Base-by-base conservation (phyloP, 768 basidiomycete genomes). In the Termitomyces sp. region DNA sequence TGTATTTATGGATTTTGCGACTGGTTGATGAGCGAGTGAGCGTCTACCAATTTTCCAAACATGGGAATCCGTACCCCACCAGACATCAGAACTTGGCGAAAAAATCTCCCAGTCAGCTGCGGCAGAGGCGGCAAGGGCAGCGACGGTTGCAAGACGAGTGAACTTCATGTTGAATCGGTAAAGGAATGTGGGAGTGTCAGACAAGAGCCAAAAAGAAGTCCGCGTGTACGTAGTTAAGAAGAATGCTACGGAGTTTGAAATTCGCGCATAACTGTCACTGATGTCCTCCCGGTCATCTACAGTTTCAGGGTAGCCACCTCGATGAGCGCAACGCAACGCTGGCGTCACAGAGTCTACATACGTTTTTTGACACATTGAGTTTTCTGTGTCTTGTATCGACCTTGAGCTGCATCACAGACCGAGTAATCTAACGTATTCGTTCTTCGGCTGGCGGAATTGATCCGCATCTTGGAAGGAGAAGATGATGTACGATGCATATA, bases 51-150 rank as follows among this genome's bases (percentile, higher is more conserved):
- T 40, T 30, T 16, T 54, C 38, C 49, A 56, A 23, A 47, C 9
- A 7, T 14, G 28, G n/a, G 0, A 43, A 14, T 2, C 78, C 83
- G 52, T 60, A 88, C 86, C 81, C 86, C 86, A 88, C 86, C 86
- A 88, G 8, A 72, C 66, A 63, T 71, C 54, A 2, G 75, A 67
- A 35, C 75, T 72, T 2, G 86, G 86, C 44, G 69, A 65, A 48
- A 76, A 71, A 73, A 88, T 72, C 43, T 64, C 35, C 58, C 85
- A 71, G 61, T 77, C 71, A 8, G 80, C 79, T 61, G 71, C 68
- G 44, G 72, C 76, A 44, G 74, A 65, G 61, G 70, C 68, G 55
- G 69, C 59, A 65, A 81, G 64, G 62, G 81, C 73, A 56, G 75
- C 72, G 59, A 76, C 59, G 49, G 69, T 64, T 33, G 75, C 63